Percentiles rank a stretch among this genome's conserved stretches.
These are phyloP conservation scores for Colletotrichum camelliae DNA, from an alignment of 2,329 filamentous ascomycete genomes.

Conservation along the genomic window DNA sequence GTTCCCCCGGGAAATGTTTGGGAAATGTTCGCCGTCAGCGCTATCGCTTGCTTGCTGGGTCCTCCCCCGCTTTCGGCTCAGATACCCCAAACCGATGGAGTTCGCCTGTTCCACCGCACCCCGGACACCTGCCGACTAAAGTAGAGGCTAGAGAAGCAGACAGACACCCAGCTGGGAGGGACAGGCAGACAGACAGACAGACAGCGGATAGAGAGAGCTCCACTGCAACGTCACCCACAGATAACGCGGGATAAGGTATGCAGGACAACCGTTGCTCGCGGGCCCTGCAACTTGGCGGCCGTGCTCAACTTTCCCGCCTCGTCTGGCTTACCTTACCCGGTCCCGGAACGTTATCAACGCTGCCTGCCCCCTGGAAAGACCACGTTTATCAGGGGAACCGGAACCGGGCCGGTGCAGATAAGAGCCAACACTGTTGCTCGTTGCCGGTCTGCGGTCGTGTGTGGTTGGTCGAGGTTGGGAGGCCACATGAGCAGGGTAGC, in stretches of 20 bases:
- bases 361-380: background rate
- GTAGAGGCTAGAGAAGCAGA: background rate
- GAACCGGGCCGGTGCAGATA: background rate
- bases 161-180: background rate
- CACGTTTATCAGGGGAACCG: background rate
- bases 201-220: background rate
- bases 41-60: background rate
- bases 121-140: background rate
- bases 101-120: background rate
- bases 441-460: background rate
- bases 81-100: background rate
- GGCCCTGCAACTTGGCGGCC: background rate
- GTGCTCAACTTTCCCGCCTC: background rate
- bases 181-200: background rate
- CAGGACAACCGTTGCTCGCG: background rate
- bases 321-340: background rate
- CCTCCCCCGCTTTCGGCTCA: background rate
- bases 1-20: background rate
- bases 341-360: background rate
- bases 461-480: background rate
- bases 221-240: background rate
- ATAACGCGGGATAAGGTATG: background rate
- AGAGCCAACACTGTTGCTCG: background rate
- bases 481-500: background rate
- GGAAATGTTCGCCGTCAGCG: background rate